Evolutionary conservation across 495 filamentous ascomycete genomes (phyloP), one percentile per base, ranked within the genome.

Genomic region (Pyrenopolyporus hunteri): DNA sequence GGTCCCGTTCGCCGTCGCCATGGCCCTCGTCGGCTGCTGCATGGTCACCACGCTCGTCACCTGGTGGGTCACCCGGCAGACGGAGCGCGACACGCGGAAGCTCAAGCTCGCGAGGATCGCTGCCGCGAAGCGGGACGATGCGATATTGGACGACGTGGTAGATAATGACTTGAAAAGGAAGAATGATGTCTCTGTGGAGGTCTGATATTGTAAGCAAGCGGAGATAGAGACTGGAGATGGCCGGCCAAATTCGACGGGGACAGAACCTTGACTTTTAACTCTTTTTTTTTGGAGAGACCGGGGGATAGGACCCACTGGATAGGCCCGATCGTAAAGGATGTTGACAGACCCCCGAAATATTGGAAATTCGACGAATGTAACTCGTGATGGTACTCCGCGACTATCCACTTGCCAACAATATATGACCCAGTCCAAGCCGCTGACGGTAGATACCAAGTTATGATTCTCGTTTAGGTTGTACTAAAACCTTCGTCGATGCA

Each of bases 101-200:
- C 56, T 80, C 25, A 80, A 80, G 67, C 43, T 73, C 33, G 74
- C 70, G 14, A 72, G 75, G 28, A 63, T 77, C 7, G 68, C 72
- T 0, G 78, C 78, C 4, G 73, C 69, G n/a, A 73, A 70, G 57
- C 64, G 69, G 14, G 67, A 71, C 6, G 70, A 77, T 44, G 67
- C 73, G 1, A 68, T 80, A 48, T 58, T 80, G 59, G 74, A 77
- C 37, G 76, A 78, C 64, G 68, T 79, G 13, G 73, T 78, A 52
- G 73, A 76, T 68, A 73, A 47, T 35, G 67, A 67, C 66, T 66
- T 52, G 69, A 75, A 49, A 14, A 57, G 47, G 40, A 56, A 37
- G 20, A 31, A 17, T 14, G 46, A 37, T 11, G 35, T 17, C 23
- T 33, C 62, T 32, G 20, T 10, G 22, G 49, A 54, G n/a, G 50